phyloP scores from a whole-genome alignment of 441 rosid genomes.

The Raphanus hybrid region DNA sequence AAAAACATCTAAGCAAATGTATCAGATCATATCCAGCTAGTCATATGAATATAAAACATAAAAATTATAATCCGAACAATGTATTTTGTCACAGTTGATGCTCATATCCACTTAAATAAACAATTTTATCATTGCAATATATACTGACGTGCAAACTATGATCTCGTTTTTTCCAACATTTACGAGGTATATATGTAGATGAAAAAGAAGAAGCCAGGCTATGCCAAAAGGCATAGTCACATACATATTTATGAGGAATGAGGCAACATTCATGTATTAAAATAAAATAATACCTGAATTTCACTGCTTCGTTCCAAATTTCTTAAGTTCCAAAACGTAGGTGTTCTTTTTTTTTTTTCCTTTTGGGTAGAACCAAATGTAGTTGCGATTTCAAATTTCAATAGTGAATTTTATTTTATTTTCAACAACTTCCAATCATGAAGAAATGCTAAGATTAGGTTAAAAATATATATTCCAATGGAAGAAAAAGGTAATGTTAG shows the following conservation, averaged over 20 bases:
- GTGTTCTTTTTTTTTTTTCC: background rate
- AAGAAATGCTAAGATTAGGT: constrained; percentile 34
- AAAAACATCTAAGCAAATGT: background rate
- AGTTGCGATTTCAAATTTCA: constrained; percentile 21
- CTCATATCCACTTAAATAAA: background rate
- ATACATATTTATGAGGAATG: background rate
- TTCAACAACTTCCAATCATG: constrained; percentile 24
- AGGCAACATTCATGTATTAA: background rate
- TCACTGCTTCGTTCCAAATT: background rate
- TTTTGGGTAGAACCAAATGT: constrained; percentile 3
- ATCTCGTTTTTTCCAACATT: background rate
- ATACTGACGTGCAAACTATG: background rate
- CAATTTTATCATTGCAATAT: background rate
- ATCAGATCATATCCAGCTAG: constrained; percentile 2
- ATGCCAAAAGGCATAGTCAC: background rate
- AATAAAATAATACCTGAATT: background rate
- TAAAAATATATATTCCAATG: background rate
- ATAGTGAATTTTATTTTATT: background rate
- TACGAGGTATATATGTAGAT: background rate
- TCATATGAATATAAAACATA: background rate
- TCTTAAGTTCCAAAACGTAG: background rate
- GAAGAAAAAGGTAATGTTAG: constrained; percentile 16
- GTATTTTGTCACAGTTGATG: background rate
- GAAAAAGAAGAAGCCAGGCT: background rate
- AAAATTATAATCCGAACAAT: background rate